Base-by-base conservation (phyloP, 345 rosid genomes). In the Pelargonium nanum region DNA sequence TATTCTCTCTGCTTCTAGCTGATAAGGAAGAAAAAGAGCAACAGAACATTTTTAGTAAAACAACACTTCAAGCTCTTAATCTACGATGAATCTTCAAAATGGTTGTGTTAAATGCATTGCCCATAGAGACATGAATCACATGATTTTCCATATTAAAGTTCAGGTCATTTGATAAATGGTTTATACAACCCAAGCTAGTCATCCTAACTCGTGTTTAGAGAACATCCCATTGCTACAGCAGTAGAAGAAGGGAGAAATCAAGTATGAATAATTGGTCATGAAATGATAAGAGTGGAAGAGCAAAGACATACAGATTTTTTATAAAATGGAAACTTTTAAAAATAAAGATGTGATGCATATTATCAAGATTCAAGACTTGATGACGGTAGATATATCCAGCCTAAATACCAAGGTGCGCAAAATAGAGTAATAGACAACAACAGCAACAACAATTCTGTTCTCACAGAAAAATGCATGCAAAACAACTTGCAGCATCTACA, bases 1-100 rank as follows among this genome's bases (percentile, higher is more conserved):
- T 73, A 84, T 57, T 34, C 68, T 78, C 72, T 85, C 91, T 64
- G 68, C 88, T 72, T 85, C 89, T 79, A 77, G 76, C 96, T 88
- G 80, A 64, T 23, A 71, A 67, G 58, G 60, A 19, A 9, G 25
- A 63, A 67, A 61, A 58, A 65, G 5, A 48, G 62, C 68, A 73
- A 55, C 10, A 55, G 40, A 67, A 63, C 20, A 21, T 1, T 6
- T 23, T 17, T n/a, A 52, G 45, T 59, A 24, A 26, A 67, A 52
- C 51, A 40, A 65, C 20, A 68, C 19, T 61, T 60, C 32, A 19
- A n/a, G n/a, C n/a, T n/a, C n/a, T n/a, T n/a, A n/a, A n/a, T n/a
- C n/a, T n/a, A n/a, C n/a, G n/a, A n/a, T 50, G 8, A 64, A 60
- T 22, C 24, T 22, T 2, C 25, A 59, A 60, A 13, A 20, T 21